phyloP scores from a whole-genome alignment of 2,329 filamentous ascomycete genomes.

The Calycina marina region DNA sequence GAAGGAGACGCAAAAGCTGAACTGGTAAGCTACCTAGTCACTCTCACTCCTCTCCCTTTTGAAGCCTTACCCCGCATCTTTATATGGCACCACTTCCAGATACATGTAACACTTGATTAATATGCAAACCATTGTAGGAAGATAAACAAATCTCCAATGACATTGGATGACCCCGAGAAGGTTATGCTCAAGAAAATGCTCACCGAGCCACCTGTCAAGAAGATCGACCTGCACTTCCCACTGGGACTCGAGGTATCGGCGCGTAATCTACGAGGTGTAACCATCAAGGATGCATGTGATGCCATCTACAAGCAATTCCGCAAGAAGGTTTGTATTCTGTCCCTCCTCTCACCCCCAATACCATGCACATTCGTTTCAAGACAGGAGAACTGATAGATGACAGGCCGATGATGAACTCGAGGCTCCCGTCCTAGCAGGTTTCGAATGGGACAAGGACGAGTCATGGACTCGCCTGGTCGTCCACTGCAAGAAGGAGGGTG shows the following conservation, averaged over 20 bases:
- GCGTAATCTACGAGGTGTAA: conserved; percentile 85
- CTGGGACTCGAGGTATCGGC: conserved; percentile 77
- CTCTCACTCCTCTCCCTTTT: conserved; percentile 5
- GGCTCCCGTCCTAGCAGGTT: conserved; percentile 74
- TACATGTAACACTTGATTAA: conserved; percentile 4
- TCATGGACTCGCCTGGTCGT: conserved; percentile 80
- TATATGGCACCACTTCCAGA: not conserved
- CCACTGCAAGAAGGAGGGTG: conserved; percentile 62
- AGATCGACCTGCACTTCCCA: conserved; percentile 86
- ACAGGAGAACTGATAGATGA: conserved; percentile 10
- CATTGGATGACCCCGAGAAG: conserved; percentile 69
- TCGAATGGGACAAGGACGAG: conserved; percentile 93
- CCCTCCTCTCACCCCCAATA: not conserved
- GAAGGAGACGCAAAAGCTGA: conserved; percentile 71
- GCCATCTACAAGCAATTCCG: conserved; percentile 94
- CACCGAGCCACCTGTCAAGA: conserved; percentile 73
- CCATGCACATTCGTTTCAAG: conserved; percentile 6
- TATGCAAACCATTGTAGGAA: conserved; percentile 49
- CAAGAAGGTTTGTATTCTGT: conserved; percentile 59
- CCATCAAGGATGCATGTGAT: conserved; percentile 91
- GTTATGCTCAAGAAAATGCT: conserved; percentile 57
- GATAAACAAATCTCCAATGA: conserved; percentile 71
- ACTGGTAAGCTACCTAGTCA: conserved; percentile 48
- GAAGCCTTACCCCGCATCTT: not conserved
- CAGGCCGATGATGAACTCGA: conserved; percentile 88